A percentile compares a stretch with the other conserved stretches of the same genome.
Conservation (phyloP, 768 basidiomycete genomes). For the Suillus decipiens region DNA sequence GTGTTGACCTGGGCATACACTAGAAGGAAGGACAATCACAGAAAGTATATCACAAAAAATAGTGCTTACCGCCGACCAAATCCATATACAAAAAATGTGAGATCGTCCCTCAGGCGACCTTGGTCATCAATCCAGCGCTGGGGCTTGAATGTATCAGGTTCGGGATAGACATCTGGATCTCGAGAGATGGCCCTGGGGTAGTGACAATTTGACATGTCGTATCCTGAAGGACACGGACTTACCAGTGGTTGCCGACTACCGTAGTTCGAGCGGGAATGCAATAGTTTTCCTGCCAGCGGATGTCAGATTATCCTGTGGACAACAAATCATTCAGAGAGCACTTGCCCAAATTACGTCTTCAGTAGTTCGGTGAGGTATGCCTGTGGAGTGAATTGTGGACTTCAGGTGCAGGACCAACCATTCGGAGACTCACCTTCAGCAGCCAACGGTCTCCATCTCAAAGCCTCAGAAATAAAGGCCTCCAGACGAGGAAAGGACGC, state of each 20-base stretch:
- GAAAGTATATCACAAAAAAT: background rate
- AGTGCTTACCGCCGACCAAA: background rate
- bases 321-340: background rate
- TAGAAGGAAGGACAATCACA: background rate
- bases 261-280: background rate
- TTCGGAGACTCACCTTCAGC: no score
- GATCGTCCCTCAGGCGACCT: background rate
- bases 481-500: no score
- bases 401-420: no score
- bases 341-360: background rate
- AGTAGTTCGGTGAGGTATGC: background rate
- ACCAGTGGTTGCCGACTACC: background rate
- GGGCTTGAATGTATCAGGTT: background rate
- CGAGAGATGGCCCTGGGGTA: background rate
- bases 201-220: background rate
- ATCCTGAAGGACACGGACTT: background rate
- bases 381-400: constrained; percentile 1
- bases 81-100: background rate
- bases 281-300: background rate
- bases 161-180: constrained; percentile 1
- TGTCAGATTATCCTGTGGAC: background rate
- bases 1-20: background rate
- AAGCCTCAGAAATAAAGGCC: no score
- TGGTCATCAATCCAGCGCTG: background rate
- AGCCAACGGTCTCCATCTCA: no score